phyloP scores from a whole-genome alignment of 805 yeast species.

The Tetrapisispora fleetii region DNA sequence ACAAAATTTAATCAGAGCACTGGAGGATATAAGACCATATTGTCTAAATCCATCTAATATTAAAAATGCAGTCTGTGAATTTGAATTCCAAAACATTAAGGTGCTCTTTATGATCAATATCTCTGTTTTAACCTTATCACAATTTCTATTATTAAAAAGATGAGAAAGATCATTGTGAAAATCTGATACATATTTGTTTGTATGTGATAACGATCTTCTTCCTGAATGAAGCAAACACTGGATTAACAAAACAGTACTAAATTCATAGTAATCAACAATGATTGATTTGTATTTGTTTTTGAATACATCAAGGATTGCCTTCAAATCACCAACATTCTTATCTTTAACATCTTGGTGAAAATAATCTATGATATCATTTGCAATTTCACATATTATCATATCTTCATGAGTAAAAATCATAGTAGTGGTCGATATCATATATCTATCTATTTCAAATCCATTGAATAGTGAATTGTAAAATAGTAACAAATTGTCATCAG shows the following conservation, averaged over 20 bases:
- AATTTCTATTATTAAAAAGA: slow-evolving; percentile 13
- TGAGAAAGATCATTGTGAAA: slow-evolving; percentile 26
- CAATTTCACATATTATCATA: slow-evolving; percentile 26
- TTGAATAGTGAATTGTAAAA: slow-evolving; percentile 25
- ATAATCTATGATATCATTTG: slow-evolving; percentile 27
- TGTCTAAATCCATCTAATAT: slow-evolving; percentile 40
- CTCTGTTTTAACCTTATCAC: slow-evolving; percentile 24
- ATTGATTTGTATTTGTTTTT: slow-evolving; percentile 13
- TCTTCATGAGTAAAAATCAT: slow-evolving; percentile 28
- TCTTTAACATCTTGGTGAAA: slow-evolving; percentile 18
- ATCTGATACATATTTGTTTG: slow-evolving; percentile 41
- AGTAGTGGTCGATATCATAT: slow-evolving; percentile 19
- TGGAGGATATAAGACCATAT: slow-evolving; percentile 32
- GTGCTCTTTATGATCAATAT: slow-evolving; percentile 42
- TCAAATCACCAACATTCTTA: slow-evolving; percentile 15
- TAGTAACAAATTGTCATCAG: slow-evolving; percentile 20
- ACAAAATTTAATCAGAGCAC: slow-evolving; percentile 32
- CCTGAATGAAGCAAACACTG: slow-evolving; percentile 74
- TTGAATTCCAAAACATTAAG: slow-evolving; percentile 48
- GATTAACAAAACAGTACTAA: slow-evolving; percentile 49
- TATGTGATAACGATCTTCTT: slow-evolving; percentile 72
- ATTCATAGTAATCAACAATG: slow-evolving; percentile 31
- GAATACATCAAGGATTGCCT: slow-evolving; percentile 16
- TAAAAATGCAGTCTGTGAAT: slow-evolving; percentile 49
- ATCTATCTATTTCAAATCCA: slow-evolving; percentile 12